Conservation (phyloP, 495 filamentous ascomycete genomes). For the Staphylotrichum longicolle region DNA sequence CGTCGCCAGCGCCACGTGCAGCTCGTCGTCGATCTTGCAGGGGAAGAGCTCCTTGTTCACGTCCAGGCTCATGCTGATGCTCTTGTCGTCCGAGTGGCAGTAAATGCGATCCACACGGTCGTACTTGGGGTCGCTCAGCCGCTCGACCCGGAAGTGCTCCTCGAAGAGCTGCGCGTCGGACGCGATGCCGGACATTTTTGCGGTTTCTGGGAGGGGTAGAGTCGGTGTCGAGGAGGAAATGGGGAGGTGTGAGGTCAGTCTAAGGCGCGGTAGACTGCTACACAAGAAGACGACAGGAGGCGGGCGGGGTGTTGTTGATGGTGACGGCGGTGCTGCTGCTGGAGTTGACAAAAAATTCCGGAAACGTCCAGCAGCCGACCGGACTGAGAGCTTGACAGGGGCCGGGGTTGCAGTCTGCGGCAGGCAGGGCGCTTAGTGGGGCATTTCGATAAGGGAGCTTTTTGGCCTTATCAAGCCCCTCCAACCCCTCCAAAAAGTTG, state of each 20-base stretch:
- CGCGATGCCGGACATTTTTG: conserved; percentile 47
- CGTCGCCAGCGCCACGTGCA: conserved; percentile 77
- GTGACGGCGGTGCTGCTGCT: not conserved
- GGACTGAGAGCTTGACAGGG: not conserved
- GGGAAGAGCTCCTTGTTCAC: conserved; percentile 93
- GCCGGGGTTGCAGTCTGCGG: not conserved
- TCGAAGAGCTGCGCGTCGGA: conserved; percentile 89
- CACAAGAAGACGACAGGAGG: not conserved
- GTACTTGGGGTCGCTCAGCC: conserved; percentile 79
- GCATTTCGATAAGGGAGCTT: conserved; percentile 4
- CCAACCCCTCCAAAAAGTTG: conserved; percentile 13
- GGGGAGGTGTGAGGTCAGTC: not conserved
- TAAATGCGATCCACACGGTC: conserved; percentile 85
- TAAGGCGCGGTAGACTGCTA: not conserved
- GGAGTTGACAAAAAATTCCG: conserved; percentile 16
- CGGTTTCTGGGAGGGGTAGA: not conserved
- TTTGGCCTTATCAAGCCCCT: conserved; percentile 17
- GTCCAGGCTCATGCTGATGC: conserved; percentile 74
- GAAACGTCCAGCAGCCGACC: not conserved
- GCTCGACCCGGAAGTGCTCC: conserved; percentile 80
- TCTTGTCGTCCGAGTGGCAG: conserved; percentile 66
- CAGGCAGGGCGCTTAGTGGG: conserved; percentile 8
- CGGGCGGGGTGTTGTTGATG: not conserved
- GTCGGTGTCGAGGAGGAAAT: conserved; percentile 29
- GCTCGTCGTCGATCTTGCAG: conserved; percentile 62